Base-by-base conservation (phyloP, 2,329 filamentous ascomycete genomes). In the Verruconis gallopava region DNA sequence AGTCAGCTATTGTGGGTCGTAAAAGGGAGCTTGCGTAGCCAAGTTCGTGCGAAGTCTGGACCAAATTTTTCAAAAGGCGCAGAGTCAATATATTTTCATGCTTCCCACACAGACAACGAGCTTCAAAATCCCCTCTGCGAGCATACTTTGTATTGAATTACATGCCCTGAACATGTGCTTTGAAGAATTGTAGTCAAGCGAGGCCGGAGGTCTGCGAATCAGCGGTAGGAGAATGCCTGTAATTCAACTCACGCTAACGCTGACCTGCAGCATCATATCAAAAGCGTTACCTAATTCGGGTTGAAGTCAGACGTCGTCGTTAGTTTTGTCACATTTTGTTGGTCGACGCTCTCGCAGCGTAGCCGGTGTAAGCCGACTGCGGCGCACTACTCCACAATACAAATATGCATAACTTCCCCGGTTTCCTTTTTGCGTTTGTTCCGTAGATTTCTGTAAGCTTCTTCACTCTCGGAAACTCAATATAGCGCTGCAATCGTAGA, bases 251-350 rank as follows among this genome's bases (percentile, higher is more conserved):
- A 30, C 25, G n/a, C 25, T 30, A 30, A n/a, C 6, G 25, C 25
- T 30, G 25, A 30, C 25, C 25, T 30, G 25, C 25, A 30, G 25
- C 25, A n/a, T 30, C 25, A n/a, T 30, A 30, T 30, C 25, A 30
- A 30, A 30, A 30, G n/a, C 25, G 25, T 30, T 30, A 30, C 25
- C 25, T 30, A 30, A 30, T 30, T 30, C 25, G 25, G 25, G 25
- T n/a, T 30, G 25, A n/a, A 30, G 25, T 30, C 25, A 30, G 25
- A 30, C n/a, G 25, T 30, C 25, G 6, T 9, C 6, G 6, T 9
- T 30, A 30, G 9, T n/a, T 9, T 30, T n/a, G 25, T 30, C 9
- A 30, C 9, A 30, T 30, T n/a, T n/a, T 9, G 25, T 30, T 30
- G 25, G 25, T n/a, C n/a, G 25, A 30, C 25, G n/a, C 25, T 30